A percentile compares a stretch with the other conserved stretches of the same genome.
Evolutionary conservation across 1,139 yeast species (phyloP).

Genomic region (Debaryomycetaceae sp.): DNA sequence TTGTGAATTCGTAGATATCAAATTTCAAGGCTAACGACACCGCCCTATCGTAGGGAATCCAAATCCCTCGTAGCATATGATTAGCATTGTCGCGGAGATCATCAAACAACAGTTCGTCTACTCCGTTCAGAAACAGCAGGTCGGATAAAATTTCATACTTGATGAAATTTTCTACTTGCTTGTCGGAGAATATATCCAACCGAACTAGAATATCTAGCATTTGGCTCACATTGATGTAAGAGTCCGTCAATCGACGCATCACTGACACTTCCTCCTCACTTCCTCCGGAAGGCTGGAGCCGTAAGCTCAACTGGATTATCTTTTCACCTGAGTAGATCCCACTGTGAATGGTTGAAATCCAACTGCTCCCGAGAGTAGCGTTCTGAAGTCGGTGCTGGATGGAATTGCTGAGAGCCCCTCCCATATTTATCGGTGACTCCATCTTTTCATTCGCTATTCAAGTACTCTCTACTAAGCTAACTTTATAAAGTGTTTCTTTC

Average conservation of each 20-base stretch:
- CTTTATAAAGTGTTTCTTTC: too few relatives aligned
- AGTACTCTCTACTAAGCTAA: background rate
- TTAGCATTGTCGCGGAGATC: conserved; percentile 30
- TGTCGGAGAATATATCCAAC: conserved; percentile 22
- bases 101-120: conserved; percentile 20
- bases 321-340: conserved; percentile 38
- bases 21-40: conserved; percentile 38
- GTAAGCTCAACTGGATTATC: conserved; percentile 32
- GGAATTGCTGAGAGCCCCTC: conserved; percentile 43
- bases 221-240: conserved; percentile 41
- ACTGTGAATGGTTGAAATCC: conserved; percentile 21
- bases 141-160: conserved; percentile 32
- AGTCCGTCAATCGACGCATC: conserved; percentile 44
- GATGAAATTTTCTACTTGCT: conserved; percentile 29
- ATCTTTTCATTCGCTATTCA: conserved; percentile 12
- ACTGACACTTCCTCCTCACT: conserved; percentile 17
- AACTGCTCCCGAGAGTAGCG: conserved; percentile 30
- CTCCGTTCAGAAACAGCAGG: conserved; percentile 25
- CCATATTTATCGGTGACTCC: conserved; percentile 47
- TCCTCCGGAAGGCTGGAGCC: conserved; percentile 6
- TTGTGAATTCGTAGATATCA: conserved; percentile 39
- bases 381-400: conserved; percentile 35
- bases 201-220: conserved; percentile 30
- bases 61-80: conserved; percentile 29
- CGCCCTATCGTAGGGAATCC: conserved; percentile 47